Evolutionary conservation across 164 flowering plant genomes (phyloP).

Genomic region (Sedum album): DNA sequence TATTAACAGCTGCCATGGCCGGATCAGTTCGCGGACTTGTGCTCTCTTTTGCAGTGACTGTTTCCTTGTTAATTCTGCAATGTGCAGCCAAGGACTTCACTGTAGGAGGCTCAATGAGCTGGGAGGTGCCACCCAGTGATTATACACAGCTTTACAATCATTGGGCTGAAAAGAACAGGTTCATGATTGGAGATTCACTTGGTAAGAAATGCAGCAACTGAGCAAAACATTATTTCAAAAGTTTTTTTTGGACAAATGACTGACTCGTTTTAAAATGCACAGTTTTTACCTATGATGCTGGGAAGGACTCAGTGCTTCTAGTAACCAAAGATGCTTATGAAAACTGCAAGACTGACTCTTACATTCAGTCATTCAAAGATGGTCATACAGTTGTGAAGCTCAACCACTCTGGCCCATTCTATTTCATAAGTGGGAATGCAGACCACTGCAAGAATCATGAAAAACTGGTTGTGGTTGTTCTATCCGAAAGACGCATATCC

Average conservation of each 20-base stretch:
- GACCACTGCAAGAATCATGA: slow-evolving; percentile 70
- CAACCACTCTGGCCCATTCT: slow-evolving; percentile 56
- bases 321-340: slow-evolving; percentile 47
- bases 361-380: slow-evolving; percentile 34
- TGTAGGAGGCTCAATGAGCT: slow-evolving; percentile 50
- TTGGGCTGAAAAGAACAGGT: slow-evolving; percentile 70
- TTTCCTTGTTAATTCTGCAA: slow-evolving; percentile 23
- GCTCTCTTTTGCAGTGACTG: neutral
- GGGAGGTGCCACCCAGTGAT: slow-evolving; percentile 46
- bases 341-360: slow-evolving; percentile 49
- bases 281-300: slow-evolving; percentile 55
- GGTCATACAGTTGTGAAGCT: slow-evolving; percentile 58
- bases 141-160: slow-evolving; percentile 29
- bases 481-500: slow-evolving; percentile 55
- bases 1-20: neutral
- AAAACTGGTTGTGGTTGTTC: slow-evolving; percentile 52
- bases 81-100: slow-evolving; percentile 37
- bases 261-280: slow-evolving; percentile 13
- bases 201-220: slow-evolving; percentile 35
- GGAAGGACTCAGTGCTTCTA: slow-evolving; percentile 59
- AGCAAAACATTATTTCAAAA: neutral
- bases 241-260: neutral
- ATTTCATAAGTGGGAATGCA: slow-evolving; percentile 73
- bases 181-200: slow-evolving; percentile 66
- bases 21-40: neutral